Evolutionary conservation across 306 rosid genomes (phyloP).

Genomic region (Inga oerstediana): DNA sequence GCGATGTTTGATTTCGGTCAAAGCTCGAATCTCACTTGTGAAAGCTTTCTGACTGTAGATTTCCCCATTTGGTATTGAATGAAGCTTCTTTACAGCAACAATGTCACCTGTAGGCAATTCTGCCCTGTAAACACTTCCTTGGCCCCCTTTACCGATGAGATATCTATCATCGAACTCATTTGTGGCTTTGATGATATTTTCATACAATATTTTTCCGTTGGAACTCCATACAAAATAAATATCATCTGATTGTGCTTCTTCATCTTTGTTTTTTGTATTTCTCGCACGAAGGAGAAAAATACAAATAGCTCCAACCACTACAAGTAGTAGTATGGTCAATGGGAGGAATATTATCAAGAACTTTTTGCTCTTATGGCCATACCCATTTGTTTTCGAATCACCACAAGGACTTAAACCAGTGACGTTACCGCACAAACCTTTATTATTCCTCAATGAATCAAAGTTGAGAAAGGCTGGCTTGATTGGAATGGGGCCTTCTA

Average conservation of each 20-base stretch:
- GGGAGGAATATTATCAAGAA: background rate
- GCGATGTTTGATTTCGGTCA: background rate
- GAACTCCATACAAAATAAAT: background rate
- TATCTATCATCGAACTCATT: background rate
- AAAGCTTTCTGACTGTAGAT: background rate
- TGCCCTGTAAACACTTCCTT: slow-evolving; percentile 25
- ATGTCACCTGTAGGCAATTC: slow-evolving; percentile 6
- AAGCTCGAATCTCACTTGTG: background rate
- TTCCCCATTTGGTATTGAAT: background rate
- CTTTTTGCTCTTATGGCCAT: background rate
- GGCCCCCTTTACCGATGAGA: slow-evolving; percentile 11
- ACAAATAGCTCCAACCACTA: background rate
- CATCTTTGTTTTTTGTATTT: background rate
- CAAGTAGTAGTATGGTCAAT: background rate
- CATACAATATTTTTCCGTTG: background rate
- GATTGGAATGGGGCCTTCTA: slow-evolving; percentile 29
- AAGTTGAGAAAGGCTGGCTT: slow-evolving; percentile 1
- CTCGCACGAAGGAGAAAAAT: background rate
- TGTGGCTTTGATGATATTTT: slow-evolving; percentile 8
- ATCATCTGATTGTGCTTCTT: background rate
- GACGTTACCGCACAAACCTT: background rate
- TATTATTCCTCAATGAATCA: slow-evolving; percentile 25
- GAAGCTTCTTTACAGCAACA: slow-evolving; percentile 27
- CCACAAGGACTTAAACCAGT: background rate
- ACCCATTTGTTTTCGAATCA: background rate